Base-by-base conservation (phyloP, 768 basidiomycete genomes). In the Lenzites betulinus region DNA sequence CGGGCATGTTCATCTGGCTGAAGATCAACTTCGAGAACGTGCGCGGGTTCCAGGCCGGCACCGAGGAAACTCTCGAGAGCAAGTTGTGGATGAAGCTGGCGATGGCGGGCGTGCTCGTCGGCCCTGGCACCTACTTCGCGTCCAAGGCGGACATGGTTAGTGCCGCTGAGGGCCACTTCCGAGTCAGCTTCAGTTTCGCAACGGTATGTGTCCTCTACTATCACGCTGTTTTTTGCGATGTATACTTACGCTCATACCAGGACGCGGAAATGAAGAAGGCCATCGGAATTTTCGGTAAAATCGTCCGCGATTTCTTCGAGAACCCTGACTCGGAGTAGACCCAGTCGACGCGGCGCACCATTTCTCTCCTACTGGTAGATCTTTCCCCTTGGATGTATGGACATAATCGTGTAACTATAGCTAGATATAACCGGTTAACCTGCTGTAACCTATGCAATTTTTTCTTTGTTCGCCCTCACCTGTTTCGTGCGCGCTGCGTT, bases 1-100 rank as follows among this genome's bases (percentile, higher is more conserved):
- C 88, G n/a, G 92, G 92, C 8, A 95, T 93, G 92, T 93, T 92
- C 73, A 63, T 87, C 33, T 89, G 87, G 87, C 66, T 93, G 41
- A 79, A 79, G 65, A 68, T 93, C 26, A 80, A 91, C 73, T 78
- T 92, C 41, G 78, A 83, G 72, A 78, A 53, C 83, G 86, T 67
- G 83, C 85, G 3, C 70, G 76, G 39, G 76, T 80, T 67, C 65
- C 51, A 55, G 58, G 66, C 18, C 65, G 73, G 20, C 42, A 74
- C 75, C 39, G 70, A 75, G 59, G 74, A 81, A 52, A 70, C 75
- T 1, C 72, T 83, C 26, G 86, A 89, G 70, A 75, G 76, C 62
- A 78, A 85, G 59, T 79, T 93, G 1, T 92, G 83, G 81, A 73
- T 69, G 16, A 77, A 79, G 35, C 71, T 92, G 9, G 85, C 84